These are phyloP conservation scores for Dactylellina sp. DNA, from an alignment of 2,329 filamentous ascomycete genomes.

Conservation along the genomic window DNA sequence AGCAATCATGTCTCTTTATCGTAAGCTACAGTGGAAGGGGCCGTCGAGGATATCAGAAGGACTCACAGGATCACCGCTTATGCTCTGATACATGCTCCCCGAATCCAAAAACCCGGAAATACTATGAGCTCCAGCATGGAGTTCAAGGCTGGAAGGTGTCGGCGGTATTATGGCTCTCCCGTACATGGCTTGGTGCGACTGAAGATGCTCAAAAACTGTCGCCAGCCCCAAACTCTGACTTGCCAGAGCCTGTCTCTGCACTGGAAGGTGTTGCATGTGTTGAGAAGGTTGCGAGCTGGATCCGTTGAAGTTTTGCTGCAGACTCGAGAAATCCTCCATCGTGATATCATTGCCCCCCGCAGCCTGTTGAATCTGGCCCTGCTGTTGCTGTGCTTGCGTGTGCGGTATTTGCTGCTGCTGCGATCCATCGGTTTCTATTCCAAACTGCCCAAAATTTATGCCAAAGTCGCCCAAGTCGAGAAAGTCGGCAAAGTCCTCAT, in stretches of 20 bases:
- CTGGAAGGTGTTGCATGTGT: slow-evolving; percentile 45
- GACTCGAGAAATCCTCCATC: slow-evolving; percentile 48
- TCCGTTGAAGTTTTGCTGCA: slow-evolving; percentile 42
- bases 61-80: slow-evolving; percentile 75
- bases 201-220: slow-evolving; percentile 47
- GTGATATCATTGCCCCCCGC: slow-evolving; percentile 38
- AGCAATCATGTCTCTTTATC: slow-evolving; percentile 21
- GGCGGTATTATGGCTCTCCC: slow-evolving; percentile 72
- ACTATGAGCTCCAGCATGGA: slow-evolving; percentile 71
- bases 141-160: slow-evolving; percentile 83
- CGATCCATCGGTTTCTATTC: slow-evolving; percentile 42
- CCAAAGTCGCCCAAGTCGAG: slow-evolving; percentile 51
- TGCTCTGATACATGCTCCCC: slow-evolving; percentile 73
- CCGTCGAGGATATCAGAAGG: slow-evolving; percentile 29
- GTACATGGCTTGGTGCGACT: slow-evolving; percentile 37
- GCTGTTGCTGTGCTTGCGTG: slow-evolving; percentile 11
- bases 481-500: slow-evolving; percentile 55
- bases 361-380: too few relatives aligned
- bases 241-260: slow-evolving; percentile 29
- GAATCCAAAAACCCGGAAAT: slow-evolving; percentile 71
- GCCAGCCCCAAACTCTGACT: slow-evolving; percentile 43
- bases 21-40: slow-evolving; percentile 1
- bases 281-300: slow-evolving; percentile 30
- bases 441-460: slow-evolving; percentile 53
- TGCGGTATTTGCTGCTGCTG: slow-evolving; percentile 36